These are phyloP conservation scores for Scutellaria minor DNA, from an alignment of 257 asterid genomes.

Conservation along the genomic window DNA sequence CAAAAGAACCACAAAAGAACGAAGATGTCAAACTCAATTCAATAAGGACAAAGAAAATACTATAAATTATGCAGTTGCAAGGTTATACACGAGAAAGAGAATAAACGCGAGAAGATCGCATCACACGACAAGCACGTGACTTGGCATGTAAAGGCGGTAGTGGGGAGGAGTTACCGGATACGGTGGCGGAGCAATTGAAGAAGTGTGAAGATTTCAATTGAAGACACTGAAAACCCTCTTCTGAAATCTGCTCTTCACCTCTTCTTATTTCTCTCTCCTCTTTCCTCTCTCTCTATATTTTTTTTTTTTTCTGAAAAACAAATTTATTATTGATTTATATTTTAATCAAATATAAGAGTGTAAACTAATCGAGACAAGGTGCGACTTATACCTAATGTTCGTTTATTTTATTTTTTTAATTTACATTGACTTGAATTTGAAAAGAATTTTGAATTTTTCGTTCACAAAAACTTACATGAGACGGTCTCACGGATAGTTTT, in stretches of 20 bases:
- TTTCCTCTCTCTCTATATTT: background rate
- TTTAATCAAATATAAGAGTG: too few species aligned
- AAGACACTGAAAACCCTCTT: conserved; percentile 38
- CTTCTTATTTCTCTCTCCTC: too few species aligned
- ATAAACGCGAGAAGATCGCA: conserved; percentile 14
- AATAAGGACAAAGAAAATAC: background rate
- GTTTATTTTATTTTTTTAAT: too few species aligned
- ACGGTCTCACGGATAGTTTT: too few species aligned
- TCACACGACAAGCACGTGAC: background rate
- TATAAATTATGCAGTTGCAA: conserved; percentile 20
- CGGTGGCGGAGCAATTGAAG: conserved; percentile 32
- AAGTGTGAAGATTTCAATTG: conserved; percentile 33
- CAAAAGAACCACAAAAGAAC: background rate
- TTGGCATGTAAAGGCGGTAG: background rate
- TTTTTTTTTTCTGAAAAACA: background rate
- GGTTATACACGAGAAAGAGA: background rate
- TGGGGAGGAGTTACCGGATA: conserved; percentile 33
- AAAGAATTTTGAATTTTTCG: too few species aligned
- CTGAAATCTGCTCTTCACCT: background rate
- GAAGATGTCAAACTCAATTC: background rate
- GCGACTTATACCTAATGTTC: too few species aligned
- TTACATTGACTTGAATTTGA: too few species aligned
- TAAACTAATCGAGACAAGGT: too few species aligned
- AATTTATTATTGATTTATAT: too few species aligned
- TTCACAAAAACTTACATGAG: too few species aligned